Evolutionary conservation across 495 filamentous ascomycete species (phyloP).

Genomic region (Chaetomium cochliodes): DNA sequence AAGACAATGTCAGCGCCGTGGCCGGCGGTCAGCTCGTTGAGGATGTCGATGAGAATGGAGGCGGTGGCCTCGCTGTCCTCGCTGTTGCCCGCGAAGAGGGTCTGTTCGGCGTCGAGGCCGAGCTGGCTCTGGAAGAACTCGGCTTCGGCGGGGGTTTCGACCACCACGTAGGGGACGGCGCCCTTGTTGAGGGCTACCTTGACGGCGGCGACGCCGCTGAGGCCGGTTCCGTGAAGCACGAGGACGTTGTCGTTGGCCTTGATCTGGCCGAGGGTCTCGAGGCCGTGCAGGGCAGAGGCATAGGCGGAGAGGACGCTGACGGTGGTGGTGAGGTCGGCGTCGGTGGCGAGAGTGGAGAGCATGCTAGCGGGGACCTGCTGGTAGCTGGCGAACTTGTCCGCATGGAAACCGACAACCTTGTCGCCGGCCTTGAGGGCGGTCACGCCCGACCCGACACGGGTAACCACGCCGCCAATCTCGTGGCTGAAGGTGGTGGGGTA

Average conservation of each 20-base stretch:
- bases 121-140: background rate
- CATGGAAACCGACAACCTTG: background rate
- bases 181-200: background rate
- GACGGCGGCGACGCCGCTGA: background rate
- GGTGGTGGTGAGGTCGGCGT: background rate
- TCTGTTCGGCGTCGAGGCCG: background rate
- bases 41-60: background rate
- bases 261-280: background rate
- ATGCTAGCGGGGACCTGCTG: background rate
- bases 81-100: background rate
- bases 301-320: background rate
- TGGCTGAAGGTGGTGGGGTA: constrained; percentile 31
- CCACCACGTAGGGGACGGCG: background rate
- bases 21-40: constrained; percentile 26
- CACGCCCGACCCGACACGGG: constrained; percentile 21
- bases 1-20: constrained; percentile 36
- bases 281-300: background rate
- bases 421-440: background rate
- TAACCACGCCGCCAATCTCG: constrained; percentile 26
- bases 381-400: background rate
- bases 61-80: background rate
- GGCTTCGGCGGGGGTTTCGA: background rate
- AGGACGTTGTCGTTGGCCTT: background rate
- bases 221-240: background rate
- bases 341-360: background rate